Conservation (phyloP, 306 rosid species). For the Begonia loranthoides region DNA sequence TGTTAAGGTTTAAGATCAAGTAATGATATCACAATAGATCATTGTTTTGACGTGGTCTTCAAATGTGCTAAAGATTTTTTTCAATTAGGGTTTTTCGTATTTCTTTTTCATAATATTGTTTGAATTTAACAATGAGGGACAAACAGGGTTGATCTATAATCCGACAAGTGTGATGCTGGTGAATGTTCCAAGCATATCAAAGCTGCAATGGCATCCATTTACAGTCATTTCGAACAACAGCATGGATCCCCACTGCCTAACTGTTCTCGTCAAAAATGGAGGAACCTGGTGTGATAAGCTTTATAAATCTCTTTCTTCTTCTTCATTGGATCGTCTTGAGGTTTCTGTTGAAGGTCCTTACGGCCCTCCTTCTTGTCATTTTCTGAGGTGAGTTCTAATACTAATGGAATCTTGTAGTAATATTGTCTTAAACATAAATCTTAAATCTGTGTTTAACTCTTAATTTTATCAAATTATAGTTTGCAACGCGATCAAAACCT, state of each 20-base stretch:
- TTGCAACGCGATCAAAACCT: not conserved
- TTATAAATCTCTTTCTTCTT: constrained; percentile 26
- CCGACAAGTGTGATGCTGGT: constrained; percentile 52
- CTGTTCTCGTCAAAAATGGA: constrained; percentile 32
- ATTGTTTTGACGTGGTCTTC: too few species aligned
- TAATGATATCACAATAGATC: too few species aligned
- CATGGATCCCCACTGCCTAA: constrained; percentile 33
- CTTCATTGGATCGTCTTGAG: constrained; percentile 23
- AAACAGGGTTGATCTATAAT: constrained; percentile 38
- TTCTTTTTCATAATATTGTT: too few species aligned
- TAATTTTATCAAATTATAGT: not conserved
- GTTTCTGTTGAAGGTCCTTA: constrained; percentile 86
- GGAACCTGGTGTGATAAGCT: constrained; percentile 58
- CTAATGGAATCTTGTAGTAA: not conserved
- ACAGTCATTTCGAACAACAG: constrained; percentile 46
- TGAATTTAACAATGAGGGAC: too few species aligned
- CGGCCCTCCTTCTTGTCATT: constrained; percentile 38
- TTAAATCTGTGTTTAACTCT: too few species aligned
- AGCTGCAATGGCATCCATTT: constrained; percentile 80
- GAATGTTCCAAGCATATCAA: constrained; percentile 57
- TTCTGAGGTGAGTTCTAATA: constrained; percentile 28
- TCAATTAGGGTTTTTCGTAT: too few species aligned
- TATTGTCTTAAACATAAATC: not conserved
- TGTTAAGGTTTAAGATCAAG: too few species aligned
- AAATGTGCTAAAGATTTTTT: too few species aligned